These are phyloP conservation scores for Phaeosphaeria sp. DNA, from an alignment of 2,329 filamentous ascomycete genomes.

Conservation along the genomic window DNA sequence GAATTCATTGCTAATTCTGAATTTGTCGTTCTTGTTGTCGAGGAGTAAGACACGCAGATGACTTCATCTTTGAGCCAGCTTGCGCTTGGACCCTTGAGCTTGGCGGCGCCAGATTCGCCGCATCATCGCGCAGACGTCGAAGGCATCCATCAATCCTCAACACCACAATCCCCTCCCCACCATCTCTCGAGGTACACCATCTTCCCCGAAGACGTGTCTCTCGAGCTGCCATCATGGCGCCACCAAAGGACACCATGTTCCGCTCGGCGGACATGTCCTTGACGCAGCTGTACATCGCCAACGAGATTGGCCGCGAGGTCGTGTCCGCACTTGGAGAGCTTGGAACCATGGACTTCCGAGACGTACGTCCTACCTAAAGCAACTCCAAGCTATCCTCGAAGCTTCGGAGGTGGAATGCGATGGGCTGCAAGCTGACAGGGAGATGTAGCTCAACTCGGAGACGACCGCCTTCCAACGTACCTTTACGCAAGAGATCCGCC, in stretches of 20 bases:
- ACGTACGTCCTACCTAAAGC: constrained; percentile 68
- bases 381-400: constrained; percentile 19
- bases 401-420: constrained; percentile 25
- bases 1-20: no score
- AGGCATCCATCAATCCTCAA: constrained; percentile 40
- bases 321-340: constrained; percentile 96
- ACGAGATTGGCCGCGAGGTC: constrained; percentile 97
- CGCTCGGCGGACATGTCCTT: constrained; percentile 99
- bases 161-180: constrained; percentile 27
- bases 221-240: constrained; percentile 61
- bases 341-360: constrained; percentile 94
- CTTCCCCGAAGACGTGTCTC: constrained; percentile 30
- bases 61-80: background rate
- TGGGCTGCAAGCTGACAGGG: constrained; percentile 34
- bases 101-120: constrained; percentile 5
- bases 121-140: constrained; percentile 30
- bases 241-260: constrained; percentile 88
- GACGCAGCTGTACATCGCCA: constrained; percentile 99
- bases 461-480: constrained; percentile 95
- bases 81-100: constrained; percentile 1
- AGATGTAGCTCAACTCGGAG: constrained; percentile 82
- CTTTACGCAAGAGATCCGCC: constrained; percentile 96
- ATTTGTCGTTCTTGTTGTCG: background rate
- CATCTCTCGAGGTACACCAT: constrained; percentile 33
- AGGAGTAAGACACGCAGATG: background rate